Conservation (phyloP, 2,329 filamentous ascomycete species). For the Ceratocystiopsis minuta region DNA sequence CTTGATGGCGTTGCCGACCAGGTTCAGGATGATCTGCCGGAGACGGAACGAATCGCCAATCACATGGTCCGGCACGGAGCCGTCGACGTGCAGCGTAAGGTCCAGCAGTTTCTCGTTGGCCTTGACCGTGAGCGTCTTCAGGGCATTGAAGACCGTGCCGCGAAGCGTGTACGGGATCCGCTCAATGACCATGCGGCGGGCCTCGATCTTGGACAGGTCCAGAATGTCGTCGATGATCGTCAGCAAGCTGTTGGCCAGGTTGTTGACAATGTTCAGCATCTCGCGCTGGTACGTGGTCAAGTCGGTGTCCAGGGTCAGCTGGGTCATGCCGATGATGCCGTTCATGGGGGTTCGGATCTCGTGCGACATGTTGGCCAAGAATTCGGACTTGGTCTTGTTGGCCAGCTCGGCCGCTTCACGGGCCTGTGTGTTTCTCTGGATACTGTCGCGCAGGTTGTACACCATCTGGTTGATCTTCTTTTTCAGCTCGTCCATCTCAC, state of each 20-base stretch:
- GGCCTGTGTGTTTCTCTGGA: constrained; percentile 88
- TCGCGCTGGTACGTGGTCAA: constrained; percentile 89
- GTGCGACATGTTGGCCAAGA: constrained; percentile 97
- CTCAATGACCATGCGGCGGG: constrained; percentile 94
- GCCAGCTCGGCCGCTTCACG: constrained; percentile 84
- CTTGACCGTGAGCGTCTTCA: constrained; percentile 93
- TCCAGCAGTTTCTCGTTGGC: constrained; percentile 91
- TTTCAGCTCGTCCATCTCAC: constrained; percentile 98
- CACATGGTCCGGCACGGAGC: constrained; percentile 83
- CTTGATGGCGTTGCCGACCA: constrained; percentile 97
- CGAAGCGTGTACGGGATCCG: constrained; percentile 91
- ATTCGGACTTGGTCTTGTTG: constrained; percentile 96
- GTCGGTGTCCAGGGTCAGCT: constrained; percentile 85
- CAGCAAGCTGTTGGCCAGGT: constrained; percentile 81
- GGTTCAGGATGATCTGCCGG: constrained; percentile 88
- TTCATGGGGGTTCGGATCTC: constrained; percentile 97
- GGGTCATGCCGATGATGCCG: constrained; percentile 95
- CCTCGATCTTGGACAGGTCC: constrained; percentile 70
- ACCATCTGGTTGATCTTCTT: constrained; percentile 99
- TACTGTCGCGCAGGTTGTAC: constrained; percentile 83
- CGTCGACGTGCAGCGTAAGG: constrained; percentile 84
- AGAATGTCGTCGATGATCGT: constrained; percentile 86
- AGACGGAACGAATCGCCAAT: constrained; percentile 93
- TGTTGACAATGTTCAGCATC: constrained; percentile 97
- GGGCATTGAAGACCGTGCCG: constrained; percentile 87